A percentile compares a stretch with the other conserved stretches of the same genome.
These are phyloP conservation scores for Zygosaccharomyces pseudobailii DNA, from an alignment of 1,139 yeast species.

Conservation along the genomic window DNA sequence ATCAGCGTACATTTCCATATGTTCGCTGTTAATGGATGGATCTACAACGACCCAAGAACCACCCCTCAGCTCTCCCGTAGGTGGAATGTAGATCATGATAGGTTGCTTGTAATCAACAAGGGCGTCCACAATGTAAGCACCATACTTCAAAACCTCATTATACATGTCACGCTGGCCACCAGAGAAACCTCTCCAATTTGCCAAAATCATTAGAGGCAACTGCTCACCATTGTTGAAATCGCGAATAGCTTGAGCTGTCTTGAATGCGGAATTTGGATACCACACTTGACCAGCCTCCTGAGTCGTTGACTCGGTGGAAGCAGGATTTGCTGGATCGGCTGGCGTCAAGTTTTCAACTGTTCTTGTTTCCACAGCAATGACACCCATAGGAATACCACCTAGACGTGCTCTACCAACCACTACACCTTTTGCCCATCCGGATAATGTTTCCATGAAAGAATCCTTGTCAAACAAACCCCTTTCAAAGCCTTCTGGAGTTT, in stretches of 20 bases:
- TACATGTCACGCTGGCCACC: slow-evolving; percentile 99
- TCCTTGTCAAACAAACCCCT: slow-evolving; percentile 84
- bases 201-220: slow-evolving; percentile 92
- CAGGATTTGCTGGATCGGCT: slow-evolving; percentile 98
- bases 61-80: slow-evolving; percentile 97
- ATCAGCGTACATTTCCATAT: slow-evolving; percentile 99
- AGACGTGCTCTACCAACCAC: slow-evolving; percentile 98
- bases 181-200: slow-evolving; percentile 99
- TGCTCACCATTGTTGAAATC: slow-evolving; percentile 98
- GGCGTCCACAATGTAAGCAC: slow-evolving; percentile 95
- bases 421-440: slow-evolving; percentile 98
- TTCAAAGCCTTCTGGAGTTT: slow-evolving; percentile 66
- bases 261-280: slow-evolving; percentile 98
- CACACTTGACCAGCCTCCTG: slow-evolving; percentile 99
- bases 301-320: slow-evolving; percentile 76
- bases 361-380: slow-evolving; percentile 92
- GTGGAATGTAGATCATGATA: slow-evolving; percentile 93
- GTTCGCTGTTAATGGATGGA: slow-evolving; percentile 91
- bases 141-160: slow-evolving; percentile 94
- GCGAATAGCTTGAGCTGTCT: slow-evolving; percentile 96
- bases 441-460: slow-evolving; percentile 94
- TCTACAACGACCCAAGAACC: slow-evolving; percentile 99
- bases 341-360: slow-evolving; percentile 84
- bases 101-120: slow-evolving; percentile 95
- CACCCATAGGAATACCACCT: slow-evolving; percentile 98